Conservation (phyloP, 78 protist genomes). For the Blattamonas nauphoetae region DNA sequence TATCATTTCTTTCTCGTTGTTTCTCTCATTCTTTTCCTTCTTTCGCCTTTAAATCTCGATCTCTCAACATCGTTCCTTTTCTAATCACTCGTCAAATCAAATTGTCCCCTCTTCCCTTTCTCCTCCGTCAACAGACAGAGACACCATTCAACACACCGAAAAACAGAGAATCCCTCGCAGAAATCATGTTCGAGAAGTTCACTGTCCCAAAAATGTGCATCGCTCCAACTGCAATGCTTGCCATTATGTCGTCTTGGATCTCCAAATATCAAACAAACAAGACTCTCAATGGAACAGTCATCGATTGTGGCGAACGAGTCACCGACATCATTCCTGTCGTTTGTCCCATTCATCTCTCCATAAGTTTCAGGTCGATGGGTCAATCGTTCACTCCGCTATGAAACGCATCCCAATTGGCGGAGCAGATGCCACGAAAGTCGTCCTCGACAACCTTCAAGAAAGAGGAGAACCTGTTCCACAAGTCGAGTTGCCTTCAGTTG, state of each 20-base stretch:
- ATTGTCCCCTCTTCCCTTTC: too few species aligned
- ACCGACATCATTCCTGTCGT: constrained; percentile 97
- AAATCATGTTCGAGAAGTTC: constrained; percentile 97
- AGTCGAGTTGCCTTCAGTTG: constrained; percentile 68
- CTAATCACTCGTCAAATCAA: too few species aligned
- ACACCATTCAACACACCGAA: constrained; percentile 97
- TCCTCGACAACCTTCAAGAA: constrained; percentile 86
- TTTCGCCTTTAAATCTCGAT: not conserved
- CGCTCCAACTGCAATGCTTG: constrained; percentile 97
- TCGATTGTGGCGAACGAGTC: constrained; percentile 97
- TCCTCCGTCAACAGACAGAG: too few species aligned
- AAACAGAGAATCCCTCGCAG: constrained; percentile 97
- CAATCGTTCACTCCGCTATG: constrained; percentile 86
- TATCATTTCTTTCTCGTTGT: not conserved
- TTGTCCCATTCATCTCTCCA: too few species aligned
- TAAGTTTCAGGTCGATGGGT: constrained; percentile 87
- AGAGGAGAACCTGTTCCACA: constrained; percentile 83
- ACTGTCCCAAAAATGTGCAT: constrained; percentile 93
- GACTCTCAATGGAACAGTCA: constrained; percentile 88
- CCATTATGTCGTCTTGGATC: constrained; percentile 86
- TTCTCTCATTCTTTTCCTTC: not conserved
- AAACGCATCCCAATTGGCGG: constrained; percentile 96
- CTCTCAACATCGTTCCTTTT: too few species aligned
- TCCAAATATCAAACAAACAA: constrained; percentile 20
- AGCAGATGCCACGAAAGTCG: constrained; percentile 82